Percentiles rank a stretch among this genome's conserved stretches.
Conservation (phyloP, 495 filamentous ascomycete genomes). For the Neurospora sp. region DNA sequence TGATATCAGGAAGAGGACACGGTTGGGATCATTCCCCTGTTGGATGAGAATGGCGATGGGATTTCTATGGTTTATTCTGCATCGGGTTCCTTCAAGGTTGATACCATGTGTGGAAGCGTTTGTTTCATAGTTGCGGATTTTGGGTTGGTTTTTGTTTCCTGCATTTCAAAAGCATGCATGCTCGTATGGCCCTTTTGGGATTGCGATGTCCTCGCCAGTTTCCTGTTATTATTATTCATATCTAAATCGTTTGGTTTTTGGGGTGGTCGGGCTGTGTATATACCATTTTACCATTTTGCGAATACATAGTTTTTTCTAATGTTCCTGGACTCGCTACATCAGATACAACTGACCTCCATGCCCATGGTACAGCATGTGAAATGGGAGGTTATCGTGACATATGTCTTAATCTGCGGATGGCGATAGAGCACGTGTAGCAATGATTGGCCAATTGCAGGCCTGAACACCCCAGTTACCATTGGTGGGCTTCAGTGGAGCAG, state of each 20-base stretch:
- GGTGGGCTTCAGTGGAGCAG: background rate
- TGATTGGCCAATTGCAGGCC: background rate
- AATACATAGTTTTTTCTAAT: background rate
- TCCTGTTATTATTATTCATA: background rate
- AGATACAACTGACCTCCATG: background rate
- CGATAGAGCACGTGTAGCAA: background rate
- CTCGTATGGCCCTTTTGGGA: background rate
- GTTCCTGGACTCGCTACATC: background rate
- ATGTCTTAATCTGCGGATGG: background rate
- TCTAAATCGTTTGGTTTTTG: background rate
- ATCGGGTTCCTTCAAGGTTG: background rate
- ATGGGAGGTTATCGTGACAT: background rate
- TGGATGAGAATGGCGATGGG: background rate
- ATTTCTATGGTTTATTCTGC: background rate
- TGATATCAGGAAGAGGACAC: background rate
- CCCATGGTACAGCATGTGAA: background rate
- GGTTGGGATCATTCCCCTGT: background rate
- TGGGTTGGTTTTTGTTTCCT: background rate
- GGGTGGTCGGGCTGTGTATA: background rate
- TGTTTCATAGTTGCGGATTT: background rate
- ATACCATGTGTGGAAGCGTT: background rate
- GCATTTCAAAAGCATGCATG: background rate
- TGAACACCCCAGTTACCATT: background rate
- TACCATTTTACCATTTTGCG: background rate
- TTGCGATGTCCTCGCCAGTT: background rate